Base-by-base conservation (phyloP, 2,329 filamentous ascomycete genomes). In the Clarireedia sp. region DNA sequence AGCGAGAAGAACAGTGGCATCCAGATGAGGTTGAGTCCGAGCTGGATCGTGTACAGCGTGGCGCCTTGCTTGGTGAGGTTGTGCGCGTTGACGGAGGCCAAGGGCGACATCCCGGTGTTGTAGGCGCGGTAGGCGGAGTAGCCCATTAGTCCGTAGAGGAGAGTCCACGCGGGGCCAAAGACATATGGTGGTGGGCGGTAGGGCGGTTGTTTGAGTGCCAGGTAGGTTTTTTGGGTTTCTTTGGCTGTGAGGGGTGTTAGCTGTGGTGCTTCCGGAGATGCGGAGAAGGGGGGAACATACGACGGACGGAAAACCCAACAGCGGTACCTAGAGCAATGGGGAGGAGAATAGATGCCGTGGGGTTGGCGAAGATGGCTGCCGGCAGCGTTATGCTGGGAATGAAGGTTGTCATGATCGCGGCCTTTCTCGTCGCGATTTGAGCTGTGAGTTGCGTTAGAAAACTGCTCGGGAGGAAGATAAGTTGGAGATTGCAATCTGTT, bases 1-100 rank as follows among this genome's bases (percentile, higher is more conserved):
- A 86, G 68, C n/a, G 81, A 79, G 68, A 96, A 96, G 79, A 96
- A 96, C 10, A 96, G 79, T 12, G 92, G 92, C 81, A 90, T 96
- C 89, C 89, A 97, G 53, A 86, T 71, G 29, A 95, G 75, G 70
- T 96, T 96, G 51, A 96, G 77, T 10, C 79, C 87, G 6, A 96
- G 83, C 72, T 96, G 91, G 57, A 90, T 76, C 2, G 87, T 88
- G 75, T 96, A 96, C 29, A 96, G 78, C 0, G 86, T 89, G 56
- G 89, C 85, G 62, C 85, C 86, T 62, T 83, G 78, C 68, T 81
- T 80, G 51, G 86, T 82, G 53, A 64, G 58, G 49, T 63, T 56
- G 40, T 61, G n/a, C 23, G 64, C 54, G 16, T 60, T 52, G 38
- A 58, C 51, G 1, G 63, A 65, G 12, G 65, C 54, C 1, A 62